Evolutionary conservation across 1,284 basidiomycete genomes (phyloP).

Genomic region (Ustilago trichophora): DNA sequence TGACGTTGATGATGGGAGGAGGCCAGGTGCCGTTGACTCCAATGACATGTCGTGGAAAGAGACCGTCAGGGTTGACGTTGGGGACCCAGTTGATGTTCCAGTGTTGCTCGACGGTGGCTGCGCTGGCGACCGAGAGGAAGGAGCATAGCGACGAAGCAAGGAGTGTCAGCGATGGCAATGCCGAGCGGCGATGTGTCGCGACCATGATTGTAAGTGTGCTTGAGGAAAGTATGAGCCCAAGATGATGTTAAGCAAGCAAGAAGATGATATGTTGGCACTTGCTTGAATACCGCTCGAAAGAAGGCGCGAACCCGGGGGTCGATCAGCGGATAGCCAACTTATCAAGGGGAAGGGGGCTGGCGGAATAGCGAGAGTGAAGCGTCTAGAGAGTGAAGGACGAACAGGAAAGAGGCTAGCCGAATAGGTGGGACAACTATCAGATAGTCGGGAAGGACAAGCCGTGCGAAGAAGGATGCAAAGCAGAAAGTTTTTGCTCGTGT

Average conservation of each 20-base stretch:
- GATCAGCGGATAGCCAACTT: neutral
- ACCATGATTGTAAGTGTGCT: slow-evolving; percentile 20
- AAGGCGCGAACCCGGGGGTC: too few relatives aligned
- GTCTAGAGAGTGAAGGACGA: neutral
- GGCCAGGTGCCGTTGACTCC: slow-evolving; percentile 60
- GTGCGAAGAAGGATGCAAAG: too few relatives aligned
- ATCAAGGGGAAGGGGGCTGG: neutral
- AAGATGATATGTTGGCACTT: too few relatives aligned
- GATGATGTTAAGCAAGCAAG: too few relatives aligned
- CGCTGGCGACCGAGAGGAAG: slow-evolving; percentile 21
- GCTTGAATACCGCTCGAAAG: too few relatives aligned
- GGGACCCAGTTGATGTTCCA: slow-evolving; percentile 76
- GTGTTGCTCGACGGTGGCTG: slow-evolving; percentile 57
- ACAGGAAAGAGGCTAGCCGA: neutral
- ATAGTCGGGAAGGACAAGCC: neutral
- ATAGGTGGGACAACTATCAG: slow-evolving; percentile 2
- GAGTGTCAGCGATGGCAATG: slow-evolving; percentile 13
- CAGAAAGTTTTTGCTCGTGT: neutral
- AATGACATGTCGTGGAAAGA: slow-evolving; percentile 50
- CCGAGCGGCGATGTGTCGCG: slow-evolving; percentile 1
- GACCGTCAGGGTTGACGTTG: slow-evolving; percentile 59
- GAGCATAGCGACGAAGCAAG: slow-evolving; percentile 19
- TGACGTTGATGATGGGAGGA: slow-evolving; percentile 60
- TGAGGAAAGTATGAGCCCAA: too few relatives aligned
- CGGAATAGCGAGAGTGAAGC: neutral